Conservation (phyloP, 352 stramenopile species). For the Phytophthora constricta region DNA sequence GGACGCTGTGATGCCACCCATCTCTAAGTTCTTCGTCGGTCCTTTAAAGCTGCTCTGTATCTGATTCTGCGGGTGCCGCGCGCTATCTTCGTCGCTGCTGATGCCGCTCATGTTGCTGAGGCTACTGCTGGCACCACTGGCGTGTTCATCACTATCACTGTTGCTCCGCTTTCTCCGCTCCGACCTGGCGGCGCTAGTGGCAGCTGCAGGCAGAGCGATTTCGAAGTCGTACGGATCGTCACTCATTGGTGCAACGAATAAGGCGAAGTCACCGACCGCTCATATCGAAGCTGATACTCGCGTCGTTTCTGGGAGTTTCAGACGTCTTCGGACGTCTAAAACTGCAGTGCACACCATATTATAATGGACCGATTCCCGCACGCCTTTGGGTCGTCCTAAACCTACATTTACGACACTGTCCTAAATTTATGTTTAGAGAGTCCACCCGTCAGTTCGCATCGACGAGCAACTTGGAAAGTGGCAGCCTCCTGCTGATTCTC, state of each 20-base stretch:
- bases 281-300: no score
- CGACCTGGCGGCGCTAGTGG: constrained; percentile 9
- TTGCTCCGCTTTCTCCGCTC: background rate
- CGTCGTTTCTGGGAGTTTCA: constrained; percentile 8
- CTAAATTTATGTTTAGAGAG: no score
- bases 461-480: no score
- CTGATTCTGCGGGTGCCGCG: background rate
- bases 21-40: constrained; percentile 1
- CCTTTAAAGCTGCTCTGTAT: background rate
- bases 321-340: no score
- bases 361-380: no score
- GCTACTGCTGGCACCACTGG: constrained; percentile 18
- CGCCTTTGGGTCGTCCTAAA: no score
- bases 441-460: no score
- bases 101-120: constrained; percentile 27
- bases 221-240: constrained; percentile 60
- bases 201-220: constrained; percentile 49
- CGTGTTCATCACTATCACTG: constrained; percentile 16
- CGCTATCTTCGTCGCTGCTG: constrained; percentile 21
- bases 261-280: no score
- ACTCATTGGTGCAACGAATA: no score
- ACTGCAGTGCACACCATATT: no score
- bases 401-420: no score
- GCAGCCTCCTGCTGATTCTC: no score
- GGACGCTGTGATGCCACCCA: background rate